phyloP scores from a whole-genome alignment of 805 yeast genomes.

The Maudiozyma pseudohumilis region DNA sequence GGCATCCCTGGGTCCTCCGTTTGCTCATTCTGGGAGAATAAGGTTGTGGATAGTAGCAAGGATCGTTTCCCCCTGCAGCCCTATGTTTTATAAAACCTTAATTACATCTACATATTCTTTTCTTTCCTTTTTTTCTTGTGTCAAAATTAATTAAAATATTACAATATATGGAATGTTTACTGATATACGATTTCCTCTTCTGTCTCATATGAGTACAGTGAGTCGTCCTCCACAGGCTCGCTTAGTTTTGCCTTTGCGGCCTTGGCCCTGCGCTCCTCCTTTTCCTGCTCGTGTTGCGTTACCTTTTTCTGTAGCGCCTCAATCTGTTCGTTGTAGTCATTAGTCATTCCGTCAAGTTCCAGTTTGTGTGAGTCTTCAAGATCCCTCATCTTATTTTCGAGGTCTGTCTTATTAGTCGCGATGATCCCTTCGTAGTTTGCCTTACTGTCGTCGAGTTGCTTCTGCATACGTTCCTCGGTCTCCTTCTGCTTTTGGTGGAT shows the following conservation, averaged over 20 bases:
- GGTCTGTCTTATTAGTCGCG: constrained; percentile 19
- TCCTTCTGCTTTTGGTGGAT: constrained; percentile 21
- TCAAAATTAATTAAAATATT: too few relatives aligned
- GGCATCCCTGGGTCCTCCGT: too few relatives aligned
- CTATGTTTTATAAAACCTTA: too few relatives aligned
- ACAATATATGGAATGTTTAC: too few relatives aligned
- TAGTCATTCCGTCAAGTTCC: constrained; percentile 13
- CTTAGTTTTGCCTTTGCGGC: constrained; percentile 5
- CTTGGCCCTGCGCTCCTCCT: constrained; percentile 8
- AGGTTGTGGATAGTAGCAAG: too few relatives aligned
- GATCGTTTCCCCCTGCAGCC: too few relatives aligned
- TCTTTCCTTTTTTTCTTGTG: too few relatives aligned
- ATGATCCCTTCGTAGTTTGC: constrained; percentile 18
- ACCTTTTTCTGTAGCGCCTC: constrained; percentile 7
- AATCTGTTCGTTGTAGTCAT: constrained; percentile 13
- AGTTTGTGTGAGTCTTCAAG: constrained; percentile 16
- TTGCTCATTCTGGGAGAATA: too few relatives aligned
- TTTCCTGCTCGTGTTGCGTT: constrained; percentile 35
- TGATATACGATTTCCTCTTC: constrained; percentile 41
- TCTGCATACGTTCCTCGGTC: constrained; percentile 19
- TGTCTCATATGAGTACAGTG: constrained; percentile 30
- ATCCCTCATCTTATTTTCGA: constrained; percentile 13
- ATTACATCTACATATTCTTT: too few relatives aligned
- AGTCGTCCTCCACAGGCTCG: constrained; percentile 4
- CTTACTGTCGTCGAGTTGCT: constrained; percentile 20